Evolutionary conservation across 768 basidiomycete genomes (phyloP).

Genomic region (Trametes elegans): DNA sequence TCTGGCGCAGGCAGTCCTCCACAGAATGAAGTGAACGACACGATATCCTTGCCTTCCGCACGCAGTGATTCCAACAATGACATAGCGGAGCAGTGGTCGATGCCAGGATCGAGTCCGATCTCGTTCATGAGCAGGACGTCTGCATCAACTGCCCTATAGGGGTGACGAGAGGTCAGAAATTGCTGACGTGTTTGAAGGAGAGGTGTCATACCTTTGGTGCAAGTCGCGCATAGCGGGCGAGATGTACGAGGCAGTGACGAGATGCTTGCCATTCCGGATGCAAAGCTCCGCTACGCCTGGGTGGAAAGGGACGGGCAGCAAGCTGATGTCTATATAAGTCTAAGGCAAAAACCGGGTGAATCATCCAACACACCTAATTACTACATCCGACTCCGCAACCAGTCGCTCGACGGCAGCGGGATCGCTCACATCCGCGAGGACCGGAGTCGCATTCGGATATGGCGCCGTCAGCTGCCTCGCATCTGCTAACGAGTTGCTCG

Average conservation of each 20-base stretch:
- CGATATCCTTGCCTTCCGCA: conserved; percentile 50
- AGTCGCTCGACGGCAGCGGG: conserved; percentile 44
- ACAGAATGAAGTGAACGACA: conserved; percentile 87
- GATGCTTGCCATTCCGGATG: conserved; percentile 63
- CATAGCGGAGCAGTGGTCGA: conserved; percentile 87
- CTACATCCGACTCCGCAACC: conserved; percentile 67
- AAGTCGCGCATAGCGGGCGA: conserved; percentile 72
- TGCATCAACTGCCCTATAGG: conserved; percentile 55
- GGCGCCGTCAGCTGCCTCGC: conserved; percentile 45
- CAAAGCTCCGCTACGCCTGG: conserved; percentile 69
- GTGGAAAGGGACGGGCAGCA: conserved; percentile 80
- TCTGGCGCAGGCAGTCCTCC: conserved; percentile 89
- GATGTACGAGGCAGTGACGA: conserved; percentile 91
- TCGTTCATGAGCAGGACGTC: conserved; percentile 83
- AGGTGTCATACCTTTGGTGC: conserved; percentile 49
- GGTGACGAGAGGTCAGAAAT: too few species aligned
- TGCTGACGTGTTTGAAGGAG: too few species aligned
- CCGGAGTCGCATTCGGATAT: conserved; percentile 51
- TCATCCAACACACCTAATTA: conserved; percentile 66
- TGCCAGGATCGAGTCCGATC: conserved; percentile 86
- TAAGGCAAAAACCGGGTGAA: neutral
- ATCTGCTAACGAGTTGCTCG: conserved; percentile 68
- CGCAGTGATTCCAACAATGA: conserved; percentile 57
- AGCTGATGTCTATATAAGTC: conserved; percentile 39
- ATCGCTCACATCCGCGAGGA: conserved; percentile 61